These are phyloP conservation scores for Solanum corneliomulleri DNA, from an alignment of 257 asterid genomes.

Conservation along the genomic window DNA sequence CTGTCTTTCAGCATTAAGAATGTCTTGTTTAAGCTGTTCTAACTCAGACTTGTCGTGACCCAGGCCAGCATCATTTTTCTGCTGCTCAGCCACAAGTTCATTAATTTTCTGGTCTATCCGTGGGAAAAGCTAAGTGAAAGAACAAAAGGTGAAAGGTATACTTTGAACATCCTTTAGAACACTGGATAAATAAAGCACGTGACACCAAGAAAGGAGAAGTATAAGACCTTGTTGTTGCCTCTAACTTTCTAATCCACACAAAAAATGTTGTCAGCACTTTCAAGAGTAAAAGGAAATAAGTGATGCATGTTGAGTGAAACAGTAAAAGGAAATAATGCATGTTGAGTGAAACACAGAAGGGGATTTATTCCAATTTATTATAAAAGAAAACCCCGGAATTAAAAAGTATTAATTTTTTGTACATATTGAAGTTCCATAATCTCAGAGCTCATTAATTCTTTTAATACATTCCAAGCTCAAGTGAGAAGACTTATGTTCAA, in stretches of 20 bases:
- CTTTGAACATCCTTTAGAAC: background rate
- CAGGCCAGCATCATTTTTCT: conserved; percentile 90
- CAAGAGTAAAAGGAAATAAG: background rate
- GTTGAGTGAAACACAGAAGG: background rate
- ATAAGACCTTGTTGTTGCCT: background rate
- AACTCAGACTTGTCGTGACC: conserved; percentile 79
- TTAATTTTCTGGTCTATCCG: conserved; percentile 88
- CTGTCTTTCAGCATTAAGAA: conserved; percentile 63
- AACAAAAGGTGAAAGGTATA: conserved; percentile 4
- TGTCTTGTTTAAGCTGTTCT: conserved; percentile 87
- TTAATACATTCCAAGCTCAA: background rate
- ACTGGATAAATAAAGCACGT: background rate
- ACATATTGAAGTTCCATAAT: background rate
- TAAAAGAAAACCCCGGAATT: background rate
- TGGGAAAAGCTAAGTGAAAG: conserved; percentile 56
- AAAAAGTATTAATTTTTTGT: background rate
- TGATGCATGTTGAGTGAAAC: background rate
- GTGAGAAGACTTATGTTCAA: background rate
- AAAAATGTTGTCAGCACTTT: background rate
- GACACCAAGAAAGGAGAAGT: background rate
- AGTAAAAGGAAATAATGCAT: background rate
- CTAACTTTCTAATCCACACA: background rate
- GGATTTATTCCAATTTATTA: background rate
- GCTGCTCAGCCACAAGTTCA: conserved; percentile 92
- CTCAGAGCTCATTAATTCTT: background rate